These are phyloP conservation scores for Trypanosomatidae sp. DNA, from an alignment of 208 protist species.

Conservation along the genomic window DNA sequence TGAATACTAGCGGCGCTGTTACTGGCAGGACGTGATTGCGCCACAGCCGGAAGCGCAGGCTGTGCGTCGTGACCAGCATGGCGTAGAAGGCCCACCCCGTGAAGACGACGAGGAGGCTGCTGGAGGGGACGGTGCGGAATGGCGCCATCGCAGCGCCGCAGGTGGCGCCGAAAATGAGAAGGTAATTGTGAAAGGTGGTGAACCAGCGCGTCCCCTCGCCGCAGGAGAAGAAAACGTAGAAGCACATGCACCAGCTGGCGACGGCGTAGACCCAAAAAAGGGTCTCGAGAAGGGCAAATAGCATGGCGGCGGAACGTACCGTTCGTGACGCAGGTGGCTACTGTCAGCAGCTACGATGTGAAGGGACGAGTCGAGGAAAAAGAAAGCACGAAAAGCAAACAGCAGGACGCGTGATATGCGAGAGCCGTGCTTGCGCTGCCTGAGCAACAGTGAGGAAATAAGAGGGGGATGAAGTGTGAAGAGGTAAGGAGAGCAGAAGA, in stretches of 20 bases:
- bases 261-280: slow-evolving; percentile 76
- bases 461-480: neutral
- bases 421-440: neutral
- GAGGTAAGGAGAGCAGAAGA: neutral
- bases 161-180: slow-evolving; percentile 69
- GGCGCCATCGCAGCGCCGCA: slow-evolving; percentile 46
- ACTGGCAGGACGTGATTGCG: slow-evolving; percentile 74
- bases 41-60: slow-evolving; percentile 73
- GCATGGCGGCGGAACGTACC: no score
- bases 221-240: slow-evolving; percentile 86
- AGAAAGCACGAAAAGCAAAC: no score
- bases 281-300: slow-evolving; percentile 29
- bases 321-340: no score
- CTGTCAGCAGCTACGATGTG: no score
- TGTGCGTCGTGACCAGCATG: slow-evolving; percentile 71
- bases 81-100: slow-evolving; percentile 77
- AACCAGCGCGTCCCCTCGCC: slow-evolving; percentile 86
- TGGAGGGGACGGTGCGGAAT: slow-evolving; percentile 47
- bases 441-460: neutral
- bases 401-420: no score
- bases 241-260: slow-evolving; percentile 87
- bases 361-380: no score
- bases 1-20: slow-evolving; percentile 41
- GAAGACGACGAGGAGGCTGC: slow-evolving; percentile 66
- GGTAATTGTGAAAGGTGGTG: slow-evolving; percentile 70